Evolutionary conservation across 2,329 filamentous ascomycete genomes (phyloP).

Genomic region (Pseudogymnoascus sp.): DNA sequence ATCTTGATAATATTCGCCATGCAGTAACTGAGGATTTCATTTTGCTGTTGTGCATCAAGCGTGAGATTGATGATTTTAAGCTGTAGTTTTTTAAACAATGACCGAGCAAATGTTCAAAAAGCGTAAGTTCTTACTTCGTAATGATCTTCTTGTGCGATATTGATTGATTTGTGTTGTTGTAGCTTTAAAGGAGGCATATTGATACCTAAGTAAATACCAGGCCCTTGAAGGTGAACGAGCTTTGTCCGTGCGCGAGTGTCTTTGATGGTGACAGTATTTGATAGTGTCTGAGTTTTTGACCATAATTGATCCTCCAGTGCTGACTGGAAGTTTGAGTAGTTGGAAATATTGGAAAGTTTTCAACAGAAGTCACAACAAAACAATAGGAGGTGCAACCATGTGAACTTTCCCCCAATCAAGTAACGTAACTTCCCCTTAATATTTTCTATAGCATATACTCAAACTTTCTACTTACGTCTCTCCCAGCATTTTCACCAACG

Average conservation of each 20-base stretch:
- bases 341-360: not conserved
- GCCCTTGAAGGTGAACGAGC: not conserved
- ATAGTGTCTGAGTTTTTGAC: not conserved
- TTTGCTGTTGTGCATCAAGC: not conserved
- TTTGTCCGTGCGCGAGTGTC: not conserved
- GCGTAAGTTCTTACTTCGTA: not conserved
- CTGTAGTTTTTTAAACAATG: not conserved
- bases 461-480: not conserved
- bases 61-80: constrained; percentile 1
- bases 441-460: constrained; percentile 6
- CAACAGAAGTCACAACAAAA: not conserved
- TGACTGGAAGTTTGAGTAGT: not conserved
- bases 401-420: not conserved
- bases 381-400: not conserved
- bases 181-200: not conserved
- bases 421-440: not conserved
- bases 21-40: not conserved
- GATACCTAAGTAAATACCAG: not conserved
- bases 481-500: not conserved
- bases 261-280: not conserved
- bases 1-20: constrained; percentile 2
- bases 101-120: not conserved
- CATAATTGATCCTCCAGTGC: not conserved
- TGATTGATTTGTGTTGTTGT: not conserved
- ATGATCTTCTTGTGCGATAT: not conserved